phyloP scores from a whole-genome alignment of 208 protist species.

The Crithidia expoeki region DNA sequence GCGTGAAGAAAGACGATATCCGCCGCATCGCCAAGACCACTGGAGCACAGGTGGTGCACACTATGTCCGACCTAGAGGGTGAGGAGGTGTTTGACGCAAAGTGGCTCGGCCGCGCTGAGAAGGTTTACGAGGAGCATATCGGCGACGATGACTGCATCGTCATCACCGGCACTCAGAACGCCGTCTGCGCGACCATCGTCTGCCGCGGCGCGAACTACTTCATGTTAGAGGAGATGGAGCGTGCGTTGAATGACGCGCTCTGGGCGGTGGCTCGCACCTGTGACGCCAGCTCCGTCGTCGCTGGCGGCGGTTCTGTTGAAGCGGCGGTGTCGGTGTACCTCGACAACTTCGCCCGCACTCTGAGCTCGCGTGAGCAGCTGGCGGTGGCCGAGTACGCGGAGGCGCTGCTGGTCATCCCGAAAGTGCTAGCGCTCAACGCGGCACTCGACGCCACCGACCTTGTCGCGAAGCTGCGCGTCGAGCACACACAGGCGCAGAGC shows the following conservation, averaged over 20 bases:
- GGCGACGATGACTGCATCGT: constrained; percentile 98
- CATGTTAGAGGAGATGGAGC: constrained; percentile 98
- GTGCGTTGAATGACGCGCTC: constrained; percentile 98
- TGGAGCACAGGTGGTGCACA: constrained; percentile 94
- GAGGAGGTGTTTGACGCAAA: constrained; percentile 96
- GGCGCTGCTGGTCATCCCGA: constrained; percentile 98
- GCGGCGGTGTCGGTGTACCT: constrained; percentile 98
- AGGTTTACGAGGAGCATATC: constrained; percentile 96
- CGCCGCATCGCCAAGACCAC: constrained; percentile 97
- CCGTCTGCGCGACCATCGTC: constrained; percentile 96
- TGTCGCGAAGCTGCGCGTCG: constrained; percentile 97
- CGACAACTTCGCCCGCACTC: constrained; percentile 96
- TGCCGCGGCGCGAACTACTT: constrained; percentile 98
- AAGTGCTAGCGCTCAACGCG: constrained; percentile 98
- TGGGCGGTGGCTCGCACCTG: constrained; percentile 99
- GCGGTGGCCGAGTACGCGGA: constrained; percentile 99
- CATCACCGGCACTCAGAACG: constrained; percentile 86
- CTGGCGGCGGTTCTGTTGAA: constrained; percentile 99
- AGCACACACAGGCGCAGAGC: constrained; percentile 90
- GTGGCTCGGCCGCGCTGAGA: constrained; percentile 94
- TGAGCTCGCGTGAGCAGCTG: constrained; percentile 98
- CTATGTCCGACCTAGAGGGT: constrained; percentile 97
- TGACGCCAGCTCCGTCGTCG: constrained; percentile 97
- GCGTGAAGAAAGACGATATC: constrained; percentile 97
- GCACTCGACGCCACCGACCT: constrained; percentile 99